These are phyloP conservation scores for Plasmodium cynomolgi DNA, from an alignment of 169 alveolate species.

Conservation along the genomic window DNA sequence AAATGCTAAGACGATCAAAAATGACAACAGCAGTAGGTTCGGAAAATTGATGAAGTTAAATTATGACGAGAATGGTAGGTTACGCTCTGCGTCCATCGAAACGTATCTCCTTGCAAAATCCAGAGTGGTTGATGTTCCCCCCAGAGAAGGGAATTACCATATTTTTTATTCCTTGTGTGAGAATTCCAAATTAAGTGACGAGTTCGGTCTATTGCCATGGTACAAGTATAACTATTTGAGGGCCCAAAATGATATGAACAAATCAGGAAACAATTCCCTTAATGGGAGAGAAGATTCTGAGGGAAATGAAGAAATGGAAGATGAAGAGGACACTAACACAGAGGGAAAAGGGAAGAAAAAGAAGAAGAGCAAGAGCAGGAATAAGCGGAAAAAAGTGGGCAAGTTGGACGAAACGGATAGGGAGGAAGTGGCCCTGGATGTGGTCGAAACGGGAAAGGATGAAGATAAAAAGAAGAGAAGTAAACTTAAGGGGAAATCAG, in stretches of 20 bases:
- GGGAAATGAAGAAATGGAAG: constrained; percentile 5
- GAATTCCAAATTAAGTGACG: constrained; percentile 38
- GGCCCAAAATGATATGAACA: constrained; percentile 2
- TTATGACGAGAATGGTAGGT: constrained; percentile 90
- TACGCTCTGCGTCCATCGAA: constrained; percentile 93
- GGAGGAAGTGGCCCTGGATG: neutral
- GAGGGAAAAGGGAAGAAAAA: neutral
- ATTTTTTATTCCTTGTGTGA: constrained; percentile 93
- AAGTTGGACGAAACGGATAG: neutral
- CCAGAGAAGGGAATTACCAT: constrained; percentile 97
- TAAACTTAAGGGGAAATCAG: neutral
- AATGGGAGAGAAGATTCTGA: neutral
- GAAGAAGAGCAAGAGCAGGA: neutral
- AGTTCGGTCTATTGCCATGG: constrained; percentile 70
- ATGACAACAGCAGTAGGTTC: constrained; percentile 98
- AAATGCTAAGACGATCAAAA: constrained; percentile 98
- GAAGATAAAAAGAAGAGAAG: neutral
- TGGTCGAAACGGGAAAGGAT: neutral
- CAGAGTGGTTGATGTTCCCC: constrained; percentile 91
- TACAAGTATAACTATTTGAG: constrained; percentile 63
- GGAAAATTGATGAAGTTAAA: constrained; percentile 97
- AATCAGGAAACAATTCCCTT: neutral
- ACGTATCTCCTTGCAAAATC: constrained; percentile 97
- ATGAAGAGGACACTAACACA: neutral
- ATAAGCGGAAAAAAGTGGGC: constrained; percentile 8